A percentile compares a stretch with the other conserved stretches of the same genome.
These are phyloP conservation scores for Alternaria gaisen DNA, from an alignment of 2,329 filamentous ascomycete genomes.

Conservation along the genomic window DNA sequence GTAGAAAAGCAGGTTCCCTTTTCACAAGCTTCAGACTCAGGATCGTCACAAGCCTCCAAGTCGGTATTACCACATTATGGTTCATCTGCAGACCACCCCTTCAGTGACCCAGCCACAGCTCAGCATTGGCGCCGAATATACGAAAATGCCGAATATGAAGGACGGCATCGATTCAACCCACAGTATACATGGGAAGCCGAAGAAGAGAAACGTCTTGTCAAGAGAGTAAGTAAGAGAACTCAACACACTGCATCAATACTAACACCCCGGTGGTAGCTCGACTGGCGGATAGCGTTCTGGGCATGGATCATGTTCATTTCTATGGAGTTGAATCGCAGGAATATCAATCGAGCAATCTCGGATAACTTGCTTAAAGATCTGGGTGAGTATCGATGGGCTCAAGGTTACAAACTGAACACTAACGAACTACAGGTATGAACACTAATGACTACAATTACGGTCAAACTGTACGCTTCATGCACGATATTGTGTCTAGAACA, in stretches of 20 bases:
- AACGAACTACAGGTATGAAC: background rate
- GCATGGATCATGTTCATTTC: slow-evolving; percentile 61
- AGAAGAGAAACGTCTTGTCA: slow-evolving; percentile 58
- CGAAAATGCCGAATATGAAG: slow-evolving; percentile 45
- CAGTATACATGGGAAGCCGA: slow-evolving; percentile 56
- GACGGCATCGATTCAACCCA: slow-evolving; percentile 60
- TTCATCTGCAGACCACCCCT: slow-evolving; percentile 31
- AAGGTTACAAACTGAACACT: too few species aligned
- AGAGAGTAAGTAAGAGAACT: slow-evolving; percentile 51
- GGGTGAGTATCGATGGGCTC: slow-evolving; percentile 24
- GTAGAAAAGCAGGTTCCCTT: slow-evolving; percentile 30
- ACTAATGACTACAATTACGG: background rate
- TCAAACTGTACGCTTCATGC: background rate
- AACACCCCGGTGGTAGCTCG: slow-evolving; percentile 27
- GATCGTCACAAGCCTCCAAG: slow-evolving; percentile 20
- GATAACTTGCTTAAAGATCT: slow-evolving; percentile 44
- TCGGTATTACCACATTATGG: slow-evolving; percentile 15
- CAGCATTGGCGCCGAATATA: slow-evolving; percentile 39
- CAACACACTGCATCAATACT: background rate
- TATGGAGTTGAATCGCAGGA: slow-evolving; percentile 58
- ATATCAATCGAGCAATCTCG: slow-evolving; percentile 56
- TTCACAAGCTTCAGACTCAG: slow-evolving; percentile 24
- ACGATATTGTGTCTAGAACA: background rate
- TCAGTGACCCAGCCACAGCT: slow-evolving; percentile 34
- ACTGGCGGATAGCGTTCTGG: slow-evolving; percentile 40